A percentile compares a stretch with the other conserved stretches of the same genome.
Conservation (phyloP, 176 grass and related monocot species). For the Triticum dicoccoides region DNA sequence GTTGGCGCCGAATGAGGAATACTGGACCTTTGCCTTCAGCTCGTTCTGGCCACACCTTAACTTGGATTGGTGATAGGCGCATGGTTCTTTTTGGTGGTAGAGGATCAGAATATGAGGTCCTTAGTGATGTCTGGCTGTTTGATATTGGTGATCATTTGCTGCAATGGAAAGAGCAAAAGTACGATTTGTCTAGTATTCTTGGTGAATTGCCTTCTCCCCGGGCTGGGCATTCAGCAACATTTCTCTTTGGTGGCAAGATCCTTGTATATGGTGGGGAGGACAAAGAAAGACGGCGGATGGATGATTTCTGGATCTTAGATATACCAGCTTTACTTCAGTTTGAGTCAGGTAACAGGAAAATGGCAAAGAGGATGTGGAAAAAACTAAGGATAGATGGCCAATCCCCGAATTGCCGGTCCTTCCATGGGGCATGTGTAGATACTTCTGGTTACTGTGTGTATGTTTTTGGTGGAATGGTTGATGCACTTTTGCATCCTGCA, state of each 20-base stretch:
- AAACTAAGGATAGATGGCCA: slow-evolving; percentile 65
- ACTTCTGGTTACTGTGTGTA: slow-evolving; percentile 64
- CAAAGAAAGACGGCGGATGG: slow-evolving; percentile 64
- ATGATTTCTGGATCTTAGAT: slow-evolving; percentile 97
- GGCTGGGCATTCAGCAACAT: slow-evolving; percentile 83
- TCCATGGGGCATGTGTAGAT: slow-evolving; percentile 82
- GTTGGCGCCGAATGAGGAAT: slow-evolving; percentile 62
- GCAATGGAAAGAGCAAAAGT: slow-evolving; percentile 88
- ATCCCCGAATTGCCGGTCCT: slow-evolving; percentile 65
- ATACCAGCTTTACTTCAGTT: slow-evolving; percentile 45
- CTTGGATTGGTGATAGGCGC: slow-evolving; percentile 63
- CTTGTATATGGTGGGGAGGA: slow-evolving; percentile 96
- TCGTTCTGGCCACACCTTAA: slow-evolving; percentile 85
- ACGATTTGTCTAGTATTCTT: slow-evolving; percentile 50
- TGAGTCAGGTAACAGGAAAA: slow-evolving; percentile 52
- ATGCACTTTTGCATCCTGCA: slow-evolving; percentile 47
- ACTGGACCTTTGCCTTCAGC: slow-evolving; percentile 53
- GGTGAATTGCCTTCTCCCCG: slow-evolving; percentile 73
- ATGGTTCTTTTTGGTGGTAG: slow-evolving; percentile 91
- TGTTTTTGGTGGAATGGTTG: slow-evolving; percentile 88
- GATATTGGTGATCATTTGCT: slow-evolving; percentile 52
- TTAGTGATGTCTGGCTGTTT: slow-evolving; percentile 96
- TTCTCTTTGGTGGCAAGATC: slow-evolving; percentile 72
- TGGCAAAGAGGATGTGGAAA: slow-evolving; percentile 69
- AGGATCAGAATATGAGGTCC: slow-evolving; percentile 77